Evolutionary conservation across 2,329 filamentous ascomycete species (phyloP), one percentile per base, ranked within the genome.

Genomic region (Aspergillus hortae): DNA sequence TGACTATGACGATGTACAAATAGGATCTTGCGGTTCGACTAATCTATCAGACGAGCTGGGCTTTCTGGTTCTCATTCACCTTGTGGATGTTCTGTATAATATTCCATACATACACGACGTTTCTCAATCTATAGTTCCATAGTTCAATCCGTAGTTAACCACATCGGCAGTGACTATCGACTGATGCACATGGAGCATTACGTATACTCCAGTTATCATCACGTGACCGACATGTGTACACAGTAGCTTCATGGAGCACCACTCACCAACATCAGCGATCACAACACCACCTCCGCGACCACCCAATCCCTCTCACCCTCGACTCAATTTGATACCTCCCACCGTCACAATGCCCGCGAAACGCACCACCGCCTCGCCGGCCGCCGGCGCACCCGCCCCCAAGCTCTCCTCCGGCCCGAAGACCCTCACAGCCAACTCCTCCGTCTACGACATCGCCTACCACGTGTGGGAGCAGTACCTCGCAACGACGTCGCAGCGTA

Each of bases 401-500:
- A 44, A 67, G 52, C 61, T 72, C 45, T 66, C 67, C 50, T 65
- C 69, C 33, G 66, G 65, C 58, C 61, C 67, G 35, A 58, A 68
- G 15, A 66, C 70, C 25, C 65, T 75, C 41, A 69, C 68, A 52
- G 54, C 67, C 23, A 73, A 71, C 45, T 71, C 72, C 40, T 72
- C 73, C 38, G 55, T 69, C 23, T 61, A 75, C 66, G 78, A 86
- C 64, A 88, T 95, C 58, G 76, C 86, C 41, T 63, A 79, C 51
- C 85, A 85, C 67, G 80, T 96, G 61, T 88, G 86, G 81, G 77
- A 85, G 62, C 85, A 90, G 73, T 99, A 99, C 74, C 71, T 86
- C 50, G 77, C 87, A 61, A 81, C 85, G 61, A 99, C 94, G 42
- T 86, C 92, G 44, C 92, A 96, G 80, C 85, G 92, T 57, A 92